Conservation (phyloP, 768 basidiomycete species). For the Mycena latifolia region DNA sequence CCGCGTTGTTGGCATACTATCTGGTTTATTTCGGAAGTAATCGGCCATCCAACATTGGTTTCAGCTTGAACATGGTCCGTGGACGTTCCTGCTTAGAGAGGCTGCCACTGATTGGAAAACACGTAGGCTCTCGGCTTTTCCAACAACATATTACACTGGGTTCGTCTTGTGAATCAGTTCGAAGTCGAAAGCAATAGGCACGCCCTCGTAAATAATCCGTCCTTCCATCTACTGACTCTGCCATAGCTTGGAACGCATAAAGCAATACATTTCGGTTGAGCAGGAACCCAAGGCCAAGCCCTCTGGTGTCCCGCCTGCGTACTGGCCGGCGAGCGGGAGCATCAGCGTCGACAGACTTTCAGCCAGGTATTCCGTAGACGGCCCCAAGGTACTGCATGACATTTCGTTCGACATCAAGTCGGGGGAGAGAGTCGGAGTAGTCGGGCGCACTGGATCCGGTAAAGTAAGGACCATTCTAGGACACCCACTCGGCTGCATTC, state of each 20-base stretch:
- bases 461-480: no score
- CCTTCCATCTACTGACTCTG: constrained; percentile 50
- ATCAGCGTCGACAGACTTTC: constrained; percentile 56
- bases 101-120: no score
- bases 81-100: no score
- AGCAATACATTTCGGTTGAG: constrained; percentile 54
- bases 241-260: constrained; percentile 38
- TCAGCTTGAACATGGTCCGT: no score
- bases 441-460: no score
- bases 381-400: constrained; percentile 18
- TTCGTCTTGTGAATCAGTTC: constrained; percentile 39
- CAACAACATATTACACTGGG: constrained; percentile 52
- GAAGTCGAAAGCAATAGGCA: constrained; percentile 42
- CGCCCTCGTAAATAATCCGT: constrained; percentile 28
- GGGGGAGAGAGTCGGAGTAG: constrained; percentile 61
- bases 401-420: constrained; percentile 54
- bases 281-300: constrained; percentile 49
- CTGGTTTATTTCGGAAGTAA: constrained; percentile 46
- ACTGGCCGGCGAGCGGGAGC: constrained; percentile 62
- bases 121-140: constrained; percentile 54
- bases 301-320: constrained; percentile 56
- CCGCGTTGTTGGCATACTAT: constrained; percentile 55
- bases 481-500: no score
- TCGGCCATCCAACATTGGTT: no score
- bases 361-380: constrained; percentile 51